phyloP scores from a whole-genome alignment of 2,329 filamentous ascomycete species.

The Paracoccidioides lutzii region DNA sequence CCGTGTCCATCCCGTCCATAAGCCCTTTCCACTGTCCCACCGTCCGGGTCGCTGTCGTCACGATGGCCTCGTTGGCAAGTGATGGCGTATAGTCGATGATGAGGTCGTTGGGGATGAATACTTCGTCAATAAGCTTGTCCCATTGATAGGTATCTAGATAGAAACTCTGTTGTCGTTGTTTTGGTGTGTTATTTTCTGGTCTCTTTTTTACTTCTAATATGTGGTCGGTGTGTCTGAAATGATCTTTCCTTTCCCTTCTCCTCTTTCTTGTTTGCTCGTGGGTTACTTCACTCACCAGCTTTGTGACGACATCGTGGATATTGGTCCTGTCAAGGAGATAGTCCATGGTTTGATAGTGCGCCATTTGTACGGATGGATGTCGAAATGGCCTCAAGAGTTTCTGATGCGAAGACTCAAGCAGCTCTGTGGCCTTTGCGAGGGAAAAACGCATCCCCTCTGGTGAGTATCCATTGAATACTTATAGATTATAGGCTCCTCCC shows the following conservation, averaged over 20 bases:
- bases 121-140: not conserved
- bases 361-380: not conserved
- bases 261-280: not conserved
- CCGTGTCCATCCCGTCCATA: not conserved
- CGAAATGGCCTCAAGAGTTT: no score
- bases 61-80: not conserved
- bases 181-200: not conserved
- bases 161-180: not conserved
- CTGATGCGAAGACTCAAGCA: no score
- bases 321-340: conserved; percentile 1
- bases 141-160: not conserved
- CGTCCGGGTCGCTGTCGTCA: not conserved
- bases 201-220: not conserved
- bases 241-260: not conserved
- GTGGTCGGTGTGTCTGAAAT: not conserved
- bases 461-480: no score
- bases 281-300: not conserved
- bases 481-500: no score
- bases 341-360: not conserved
- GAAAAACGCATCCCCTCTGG: no score
- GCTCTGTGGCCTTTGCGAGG: no score
- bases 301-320: conserved; percentile 1
- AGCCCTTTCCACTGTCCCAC: not conserved
- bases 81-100: not conserved
- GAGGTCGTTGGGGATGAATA: not conserved